phyloP scores from a whole-genome alignment of 2,329 filamentous ascomycete genomes.

The Curvularia eragrostidis region DNA sequence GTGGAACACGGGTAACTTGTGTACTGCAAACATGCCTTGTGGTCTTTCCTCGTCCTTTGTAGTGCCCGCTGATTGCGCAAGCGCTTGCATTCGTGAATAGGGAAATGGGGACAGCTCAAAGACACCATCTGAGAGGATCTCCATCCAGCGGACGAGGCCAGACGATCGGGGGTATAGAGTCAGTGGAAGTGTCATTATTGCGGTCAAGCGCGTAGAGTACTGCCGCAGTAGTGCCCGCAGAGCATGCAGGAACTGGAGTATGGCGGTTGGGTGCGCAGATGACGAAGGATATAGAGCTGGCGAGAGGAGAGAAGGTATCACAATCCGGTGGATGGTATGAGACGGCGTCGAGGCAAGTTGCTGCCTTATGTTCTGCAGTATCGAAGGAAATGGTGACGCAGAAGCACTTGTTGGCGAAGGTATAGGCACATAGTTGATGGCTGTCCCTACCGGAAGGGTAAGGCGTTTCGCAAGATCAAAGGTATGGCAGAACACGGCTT shows the following conservation, averaged over 20 bases:
- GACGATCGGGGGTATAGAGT: conserved; percentile 78
- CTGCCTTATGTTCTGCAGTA: conserved; percentile 69
- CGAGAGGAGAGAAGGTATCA: conserved; percentile 85
- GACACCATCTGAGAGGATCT: conserved; percentile 83
- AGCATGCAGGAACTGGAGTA: conserved; percentile 82
- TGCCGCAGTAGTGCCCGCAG: conserved; percentile 77
- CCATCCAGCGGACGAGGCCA: conserved; percentile 83
- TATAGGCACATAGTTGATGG: conserved; percentile 61
- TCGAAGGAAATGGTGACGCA: conserved; percentile 66
- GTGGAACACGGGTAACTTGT: conserved; percentile 82
- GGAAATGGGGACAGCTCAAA: conserved; percentile 81
- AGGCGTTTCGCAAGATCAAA: conserved; percentile 62
- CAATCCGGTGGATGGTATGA: conserved; percentile 74
- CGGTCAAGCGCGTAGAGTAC: conserved; percentile 69
- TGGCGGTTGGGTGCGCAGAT: conserved; percentile 71
- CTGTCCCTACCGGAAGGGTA: conserved; percentile 48
- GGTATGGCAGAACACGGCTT: conserved; percentile 56
- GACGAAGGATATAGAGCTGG: conserved; percentile 81
- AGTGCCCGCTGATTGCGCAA: conserved; percentile 56
- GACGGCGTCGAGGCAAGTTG: conserved; percentile 58
- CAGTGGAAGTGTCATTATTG: conserved; percentile 77
- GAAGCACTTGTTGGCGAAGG: conserved; percentile 60
- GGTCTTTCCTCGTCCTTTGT: conserved; percentile 73
- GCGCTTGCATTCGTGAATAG: conserved; percentile 61
- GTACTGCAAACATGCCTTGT: conserved; percentile 84